Conservation (phyloP, 352 stramenopile genomes). For the Phytophthora multivora region DNA sequence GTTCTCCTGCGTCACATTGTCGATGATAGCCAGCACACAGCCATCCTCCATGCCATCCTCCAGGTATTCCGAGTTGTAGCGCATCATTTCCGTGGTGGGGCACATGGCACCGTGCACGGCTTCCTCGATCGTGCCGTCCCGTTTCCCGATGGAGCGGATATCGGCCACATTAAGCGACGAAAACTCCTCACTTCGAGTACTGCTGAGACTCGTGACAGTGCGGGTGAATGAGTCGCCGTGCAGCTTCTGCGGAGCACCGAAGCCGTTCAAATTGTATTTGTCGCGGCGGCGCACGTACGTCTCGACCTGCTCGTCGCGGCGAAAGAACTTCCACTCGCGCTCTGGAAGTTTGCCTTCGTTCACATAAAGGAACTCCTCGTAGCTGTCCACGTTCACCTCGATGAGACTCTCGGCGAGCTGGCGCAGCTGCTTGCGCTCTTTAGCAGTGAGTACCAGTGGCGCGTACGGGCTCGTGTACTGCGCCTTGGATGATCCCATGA, state of each 20-base stretch:
- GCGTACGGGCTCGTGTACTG: constrained; percentile 30
- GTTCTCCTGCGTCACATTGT: constrained; percentile 23
- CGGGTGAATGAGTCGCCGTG: constrained; percentile 16
- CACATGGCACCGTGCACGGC: constrained; percentile 34
- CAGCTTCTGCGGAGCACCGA: constrained; percentile 23
- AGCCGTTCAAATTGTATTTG: constrained; percentile 28
- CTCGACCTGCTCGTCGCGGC: constrained; percentile 30
- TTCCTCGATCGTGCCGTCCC: constrained; percentile 34
- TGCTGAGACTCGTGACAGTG: constrained; percentile 19
- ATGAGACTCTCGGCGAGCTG: constrained; percentile 29
- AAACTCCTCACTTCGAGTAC: constrained; percentile 18
- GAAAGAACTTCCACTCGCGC: constrained; percentile 31
- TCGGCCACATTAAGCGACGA: constrained; percentile 26
- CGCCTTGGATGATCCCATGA: constrained; percentile 25
- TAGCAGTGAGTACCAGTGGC: constrained; percentile 12
- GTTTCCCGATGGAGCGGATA: constrained; percentile 29
- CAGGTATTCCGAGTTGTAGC: constrained; percentile 33
- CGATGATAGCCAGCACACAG: constrained; percentile 33
- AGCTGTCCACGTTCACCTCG: constrained; percentile 29
- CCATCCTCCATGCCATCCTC: constrained; percentile 33
- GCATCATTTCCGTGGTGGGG: constrained; percentile 36
- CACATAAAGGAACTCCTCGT: constrained; percentile 27
- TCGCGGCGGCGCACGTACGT: constrained; percentile 30
- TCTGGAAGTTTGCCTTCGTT: constrained; percentile 22
- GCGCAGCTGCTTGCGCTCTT: constrained; percentile 27